Percentiles rank a stretch among this genome's conserved stretches.
Conservation (phyloP, 805 yeast genomes). For the Barnettozyma botsteinii region DNA sequence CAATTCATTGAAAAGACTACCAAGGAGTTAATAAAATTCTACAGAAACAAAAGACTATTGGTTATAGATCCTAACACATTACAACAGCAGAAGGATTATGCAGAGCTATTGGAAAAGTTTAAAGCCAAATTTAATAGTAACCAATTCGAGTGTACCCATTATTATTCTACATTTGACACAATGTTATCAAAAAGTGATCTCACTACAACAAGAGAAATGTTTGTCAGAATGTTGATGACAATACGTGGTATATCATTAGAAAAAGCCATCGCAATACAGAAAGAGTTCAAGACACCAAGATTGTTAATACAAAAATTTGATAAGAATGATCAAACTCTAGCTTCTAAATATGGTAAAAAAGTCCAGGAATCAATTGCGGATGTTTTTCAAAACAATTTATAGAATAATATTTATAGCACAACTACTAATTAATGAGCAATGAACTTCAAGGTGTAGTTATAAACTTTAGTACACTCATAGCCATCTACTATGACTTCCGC, state of each 20-base stretch:
- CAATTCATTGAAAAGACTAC: constrained; percentile 50
- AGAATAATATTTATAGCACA: not conserved
- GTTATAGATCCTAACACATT: constrained; percentile 49
- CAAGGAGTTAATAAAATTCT: constrained; percentile 34
- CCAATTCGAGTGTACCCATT: constrained; percentile 37
- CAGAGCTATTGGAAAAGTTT: constrained; percentile 35
- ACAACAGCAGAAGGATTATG: constrained; percentile 46
- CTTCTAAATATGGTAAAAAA: constrained; percentile 28
- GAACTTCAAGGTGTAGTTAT: too few species aligned
- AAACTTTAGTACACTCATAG: too few species aligned
- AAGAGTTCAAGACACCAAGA: constrained; percentile 63
- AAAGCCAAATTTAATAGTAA: constrained; percentile 37
- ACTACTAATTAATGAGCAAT: too few species aligned
- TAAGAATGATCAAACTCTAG: constrained; percentile 17
- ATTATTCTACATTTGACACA: constrained; percentile 52
- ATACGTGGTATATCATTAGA: constrained; percentile 78
- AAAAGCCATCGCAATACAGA: constrained; percentile 76
- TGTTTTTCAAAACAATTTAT: constrained; percentile 6
- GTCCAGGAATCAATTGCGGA: constrained; percentile 18
- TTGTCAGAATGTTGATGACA: constrained; percentile 69
- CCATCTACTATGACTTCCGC: not conserved
- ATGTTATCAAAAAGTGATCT: constrained; percentile 64
- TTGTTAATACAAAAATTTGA: constrained; percentile 46
- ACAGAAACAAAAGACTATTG: constrained; percentile 34
- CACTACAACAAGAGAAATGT: constrained; percentile 71